A percentile compares a stretch with the other conserved stretches of the same genome.
Conservation (phyloP, 179 eudicot genomes). For the Heliamphora pulchella region DNA sequence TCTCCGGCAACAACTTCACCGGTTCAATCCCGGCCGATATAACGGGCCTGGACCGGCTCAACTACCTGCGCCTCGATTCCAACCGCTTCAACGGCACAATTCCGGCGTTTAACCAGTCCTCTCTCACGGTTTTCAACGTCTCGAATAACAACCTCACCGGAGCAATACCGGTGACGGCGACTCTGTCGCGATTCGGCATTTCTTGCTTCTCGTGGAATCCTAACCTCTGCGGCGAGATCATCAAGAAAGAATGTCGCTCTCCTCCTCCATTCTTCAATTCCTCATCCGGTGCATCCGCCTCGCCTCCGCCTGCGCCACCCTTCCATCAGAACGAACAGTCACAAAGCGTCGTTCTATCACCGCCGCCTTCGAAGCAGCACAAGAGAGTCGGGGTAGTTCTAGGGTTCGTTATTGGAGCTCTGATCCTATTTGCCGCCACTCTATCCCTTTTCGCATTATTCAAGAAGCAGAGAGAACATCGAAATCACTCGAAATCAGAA, state of each 20-base stretch:
- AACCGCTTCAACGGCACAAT: slow-evolving; percentile 52
- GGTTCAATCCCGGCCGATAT: slow-evolving; percentile 44
- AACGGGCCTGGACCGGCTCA: slow-evolving; percentile 38
- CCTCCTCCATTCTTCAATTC: slow-evolving; percentile 53
- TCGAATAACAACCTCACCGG: slow-evolving; percentile 64
- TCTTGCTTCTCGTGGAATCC: slow-evolving; percentile 54
- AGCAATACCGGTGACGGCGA: slow-evolving; percentile 44
- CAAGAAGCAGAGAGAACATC: slow-evolving; percentile 17
- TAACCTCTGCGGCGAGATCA: slow-evolving; percentile 53
- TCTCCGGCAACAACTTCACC: slow-evolving; percentile 56
- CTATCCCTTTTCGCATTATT: slow-evolving; percentile 23
- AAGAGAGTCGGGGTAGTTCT: slow-evolving; percentile 30
- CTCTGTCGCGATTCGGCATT: slow-evolving; percentile 31
- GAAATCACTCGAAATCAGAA: slow-evolving; percentile 1
- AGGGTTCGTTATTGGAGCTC: slow-evolving; percentile 26
- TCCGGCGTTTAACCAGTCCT: slow-evolving; percentile 60
- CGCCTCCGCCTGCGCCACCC: slow-evolving; percentile 25
- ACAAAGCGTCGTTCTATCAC: slow-evolving; percentile 23
- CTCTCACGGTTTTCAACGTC: slow-evolving; percentile 38
- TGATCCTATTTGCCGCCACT: slow-evolving; percentile 26
- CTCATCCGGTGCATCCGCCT: slow-evolving; percentile 25
- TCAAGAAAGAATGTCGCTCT: slow-evolving; percentile 41
- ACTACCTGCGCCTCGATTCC: slow-evolving; percentile 43
- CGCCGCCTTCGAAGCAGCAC: slow-evolving; percentile 23
- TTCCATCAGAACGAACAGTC: slow-evolving; percentile 18